Evolutionary conservation across 225 moss, liverwort and hornwort species (phyloP).

Genomic region (Physcomitrium patens): DNA sequence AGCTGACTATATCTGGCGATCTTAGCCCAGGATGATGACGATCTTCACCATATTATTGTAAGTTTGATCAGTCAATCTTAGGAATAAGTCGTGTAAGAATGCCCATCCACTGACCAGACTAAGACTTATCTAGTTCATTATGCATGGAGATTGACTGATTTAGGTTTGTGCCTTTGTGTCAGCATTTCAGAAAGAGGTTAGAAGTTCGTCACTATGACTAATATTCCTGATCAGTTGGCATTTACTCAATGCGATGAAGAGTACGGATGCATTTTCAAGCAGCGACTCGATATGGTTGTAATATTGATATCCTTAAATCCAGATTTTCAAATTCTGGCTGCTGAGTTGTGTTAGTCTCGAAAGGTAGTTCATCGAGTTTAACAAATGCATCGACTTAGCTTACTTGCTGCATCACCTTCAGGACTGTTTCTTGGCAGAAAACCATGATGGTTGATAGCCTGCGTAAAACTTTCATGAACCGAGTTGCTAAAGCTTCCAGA

Average conservation of each 20-base stretch:
- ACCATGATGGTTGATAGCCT: constrained; percentile 67
- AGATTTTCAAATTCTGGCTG: constrained; percentile 59
- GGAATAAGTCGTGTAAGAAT: too few relatives aligned
- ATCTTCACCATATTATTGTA: constrained; percentile 45
- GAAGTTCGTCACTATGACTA: constrained; percentile 55
- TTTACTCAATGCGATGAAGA: constrained; percentile 50
- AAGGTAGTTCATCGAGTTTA: constrained; percentile 73
- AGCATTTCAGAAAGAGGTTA: constrained; percentile 54
- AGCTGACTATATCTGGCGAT: constrained; percentile 60
- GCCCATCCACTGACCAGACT: too few relatives aligned
- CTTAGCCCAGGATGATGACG: constrained; percentile 65
- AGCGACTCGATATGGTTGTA: constrained; percentile 63
- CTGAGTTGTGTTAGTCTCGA: constrained; percentile 61
- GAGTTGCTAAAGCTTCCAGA: constrained; percentile 67
- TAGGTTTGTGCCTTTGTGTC: too few relatives aligned
- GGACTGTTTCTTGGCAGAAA: constrained; percentile 51
- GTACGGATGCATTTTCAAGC: constrained; percentile 72
- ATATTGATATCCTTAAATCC: constrained; percentile 43
- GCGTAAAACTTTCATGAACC: constrained; percentile 56
- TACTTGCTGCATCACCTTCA: constrained; percentile 64
- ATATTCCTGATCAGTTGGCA: constrained; percentile 20
- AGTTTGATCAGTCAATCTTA: background rate
- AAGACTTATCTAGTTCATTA: too few relatives aligned
- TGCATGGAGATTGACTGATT: constrained; percentile 29
- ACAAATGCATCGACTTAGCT: constrained; percentile 61